Evolutionary conservation across 2,329 filamentous ascomycete species (phyloP), one percentile per base, ranked within the genome.

Genomic region (Trichoderma sp.): DNA sequence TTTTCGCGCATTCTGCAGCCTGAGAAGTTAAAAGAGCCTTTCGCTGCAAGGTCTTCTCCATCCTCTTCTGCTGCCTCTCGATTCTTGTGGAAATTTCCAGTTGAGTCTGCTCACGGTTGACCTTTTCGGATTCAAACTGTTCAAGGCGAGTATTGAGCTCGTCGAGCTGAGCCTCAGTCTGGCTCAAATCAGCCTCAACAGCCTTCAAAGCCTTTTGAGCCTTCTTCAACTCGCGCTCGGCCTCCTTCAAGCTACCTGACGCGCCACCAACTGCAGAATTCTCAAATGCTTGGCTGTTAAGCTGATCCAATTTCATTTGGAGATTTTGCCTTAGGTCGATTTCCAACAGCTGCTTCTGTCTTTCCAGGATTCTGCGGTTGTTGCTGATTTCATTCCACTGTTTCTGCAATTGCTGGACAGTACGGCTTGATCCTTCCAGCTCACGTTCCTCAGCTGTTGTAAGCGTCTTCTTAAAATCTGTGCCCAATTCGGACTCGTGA

Each of bases 391-490:
- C 92, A 67, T 93, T 93, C 86, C 94, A 93, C 80, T 95, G 90
- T 78, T 91, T 92, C 77, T 94, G 91, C 62, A 98, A 85, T 59
- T 93, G 91, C 80, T 95, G 93, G 7, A 95, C 91, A 14, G 89
- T 89, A 5, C 86, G 86, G 75, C 91, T 93, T 11, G 97, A 89
- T 41, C 88, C 88, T 77, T 97, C 93, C 4, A 99, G 88, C 80
- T 94, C 92, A 56, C 88, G 87, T 83, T 98, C 96, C 84, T 99
- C 97, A n/a, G 92, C 90, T 8, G 90, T 86, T 11, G 93, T 93
- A 66, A 99, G 88, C 14, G 93, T 93, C 84, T 98, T 98, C 86
- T 97, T 97, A 86, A 98, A 99, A 29, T 97, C 93, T 1, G 94
- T 94, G 18, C 89, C 88, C 74, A 98, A 85, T 83, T 99, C 97